Percentiles rank a stretch among this genome's conserved stretches.
phyloP scores from a whole-genome alignment of 176 grass and related monocot species.

The Urochloa ruziziensis region DNA sequence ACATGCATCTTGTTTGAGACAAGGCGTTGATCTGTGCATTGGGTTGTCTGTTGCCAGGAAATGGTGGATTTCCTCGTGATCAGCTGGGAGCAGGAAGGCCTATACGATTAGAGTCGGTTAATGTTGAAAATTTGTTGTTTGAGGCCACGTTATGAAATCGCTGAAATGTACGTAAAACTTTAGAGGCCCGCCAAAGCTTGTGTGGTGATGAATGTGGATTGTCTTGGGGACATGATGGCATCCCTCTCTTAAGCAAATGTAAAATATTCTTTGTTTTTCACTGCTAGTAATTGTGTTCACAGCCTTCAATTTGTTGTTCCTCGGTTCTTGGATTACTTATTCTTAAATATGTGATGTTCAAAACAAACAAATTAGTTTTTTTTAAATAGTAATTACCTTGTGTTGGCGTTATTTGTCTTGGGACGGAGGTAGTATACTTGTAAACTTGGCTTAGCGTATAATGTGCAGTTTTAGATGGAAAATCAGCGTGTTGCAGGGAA shows the following conservation, averaged over 20 bases:
- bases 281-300: slow-evolving; percentile 4
- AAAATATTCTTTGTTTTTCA: slow-evolving; percentile 17
- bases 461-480: neutral
- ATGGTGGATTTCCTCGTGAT: slow-evolving; percentile 93
- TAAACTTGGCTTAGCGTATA: neutral
- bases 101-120: slow-evolving; percentile 69
- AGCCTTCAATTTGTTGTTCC: neutral
- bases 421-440: too few relatives aligned
- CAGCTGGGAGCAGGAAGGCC: slow-evolving; percentile 90
- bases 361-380: too few relatives aligned
- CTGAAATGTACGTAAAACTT: slow-evolving; percentile 14
- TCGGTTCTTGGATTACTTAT: neutral
- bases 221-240: slow-evolving; percentile 30
- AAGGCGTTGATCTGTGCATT: neutral
- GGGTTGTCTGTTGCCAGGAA: slow-evolving; percentile 56
- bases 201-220: slow-evolving; percentile 34
- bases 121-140: slow-evolving; percentile 7
- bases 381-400: too few relatives aligned
- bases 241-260: slow-evolving; percentile 36
- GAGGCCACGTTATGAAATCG: neutral
- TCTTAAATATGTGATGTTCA: too few relatives aligned
- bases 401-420: too few relatives aligned
- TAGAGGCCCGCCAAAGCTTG: slow-evolving; percentile 4
- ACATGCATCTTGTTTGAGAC: neutral
- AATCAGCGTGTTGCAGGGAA: neutral